Base-by-base conservation (phyloP, 371 early-diverging fungal species). In the Actinomucor elegans region DNA sequence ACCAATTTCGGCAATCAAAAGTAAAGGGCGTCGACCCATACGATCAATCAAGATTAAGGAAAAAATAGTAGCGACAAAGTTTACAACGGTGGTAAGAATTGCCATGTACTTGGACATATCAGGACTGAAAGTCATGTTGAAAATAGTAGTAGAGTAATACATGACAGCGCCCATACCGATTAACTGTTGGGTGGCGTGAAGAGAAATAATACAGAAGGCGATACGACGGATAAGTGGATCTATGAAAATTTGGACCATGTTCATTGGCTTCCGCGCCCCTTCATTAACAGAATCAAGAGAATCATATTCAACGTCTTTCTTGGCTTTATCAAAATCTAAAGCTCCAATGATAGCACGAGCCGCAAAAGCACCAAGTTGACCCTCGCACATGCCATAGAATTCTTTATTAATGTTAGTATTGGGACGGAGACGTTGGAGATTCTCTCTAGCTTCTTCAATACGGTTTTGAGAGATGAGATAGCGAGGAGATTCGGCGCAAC, bases 121-220 rank as follows among this genome's bases (percentile, higher is more conserved):
- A 41, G 14, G 65, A 66, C 68, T 55, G 43, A 69, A 69, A 3
- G 72, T 47, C 40, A 80, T 49, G 69, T 78, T 24, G 73, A 81
- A 43, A 71, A 86, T 55, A 79, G 85, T 71, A 3, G 90, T 87
- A 6, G 93, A 93, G 66, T 89, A 94, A 58, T 87, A 82, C 61
- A 87, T 75, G 57, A 92, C 81, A 49, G 86, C 93, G 59, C 94
- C 94, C 77, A 97, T 91, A 29, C 94, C 94, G 27, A 87, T 83
- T 9, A 91, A 73, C 64, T 95, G 94, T 60, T 94, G 95, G 14
- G 66, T 55, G 5, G 69, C 64, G 38, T 82, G 81, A 17, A 85
- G 52, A 6, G 55, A 17, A 10, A 81, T 18, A 20, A 75, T 74
- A 21, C 69, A 71, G 2, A 71, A 11, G 15, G 88, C 76, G 36